These are phyloP conservation scores for Forsythia suspensa DNA, from an alignment of 257 asterid species.

Conservation along the genomic window DNA sequence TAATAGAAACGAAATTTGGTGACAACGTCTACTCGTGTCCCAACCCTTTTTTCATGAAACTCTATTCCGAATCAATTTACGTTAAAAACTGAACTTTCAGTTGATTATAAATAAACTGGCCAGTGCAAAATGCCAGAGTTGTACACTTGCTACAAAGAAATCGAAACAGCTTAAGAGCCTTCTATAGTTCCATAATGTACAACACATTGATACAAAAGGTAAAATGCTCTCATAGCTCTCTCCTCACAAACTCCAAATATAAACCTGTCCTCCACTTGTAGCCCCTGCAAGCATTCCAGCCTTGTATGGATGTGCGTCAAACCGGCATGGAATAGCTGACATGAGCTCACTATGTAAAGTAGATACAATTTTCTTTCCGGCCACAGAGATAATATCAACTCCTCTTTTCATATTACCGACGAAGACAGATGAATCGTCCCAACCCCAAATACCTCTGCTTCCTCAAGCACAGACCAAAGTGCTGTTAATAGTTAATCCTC, in stretches of 20 bases:
- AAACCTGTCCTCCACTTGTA: conserved; percentile 82
- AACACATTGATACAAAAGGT: background rate
- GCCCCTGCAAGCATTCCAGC: conserved; percentile 81
- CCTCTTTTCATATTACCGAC: conserved; percentile 79
- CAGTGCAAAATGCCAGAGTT: too few species aligned
- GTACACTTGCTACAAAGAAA: background rate
- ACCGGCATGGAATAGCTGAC: conserved; percentile 72
- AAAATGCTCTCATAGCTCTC: background rate
- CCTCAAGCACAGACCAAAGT: conserved; percentile 8
- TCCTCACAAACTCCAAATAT: conserved; percentile 52
- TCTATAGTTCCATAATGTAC: background rate
- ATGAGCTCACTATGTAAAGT: conserved; percentile 66
- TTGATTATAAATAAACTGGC: too few species aligned
- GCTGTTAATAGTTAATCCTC: conserved; percentile 6
- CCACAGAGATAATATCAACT: conserved; percentile 60
- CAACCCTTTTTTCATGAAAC: background rate
- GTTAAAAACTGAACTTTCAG: background rate
- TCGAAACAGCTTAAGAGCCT: background rate
- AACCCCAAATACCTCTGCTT: conserved; percentile 88
- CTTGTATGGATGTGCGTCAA: conserved; percentile 52
- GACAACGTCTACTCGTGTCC: background rate
- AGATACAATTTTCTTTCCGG: conserved; percentile 30
- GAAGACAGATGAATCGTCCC: conserved; percentile 87
- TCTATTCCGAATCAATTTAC: background rate
- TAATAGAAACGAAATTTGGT: too few species aligned